A percentile compares a stretch with the other conserved stretches of the same genome.
phyloP scores from a whole-genome alignment of 176 grass and related monocot species.

The Carex pumila region DNA sequence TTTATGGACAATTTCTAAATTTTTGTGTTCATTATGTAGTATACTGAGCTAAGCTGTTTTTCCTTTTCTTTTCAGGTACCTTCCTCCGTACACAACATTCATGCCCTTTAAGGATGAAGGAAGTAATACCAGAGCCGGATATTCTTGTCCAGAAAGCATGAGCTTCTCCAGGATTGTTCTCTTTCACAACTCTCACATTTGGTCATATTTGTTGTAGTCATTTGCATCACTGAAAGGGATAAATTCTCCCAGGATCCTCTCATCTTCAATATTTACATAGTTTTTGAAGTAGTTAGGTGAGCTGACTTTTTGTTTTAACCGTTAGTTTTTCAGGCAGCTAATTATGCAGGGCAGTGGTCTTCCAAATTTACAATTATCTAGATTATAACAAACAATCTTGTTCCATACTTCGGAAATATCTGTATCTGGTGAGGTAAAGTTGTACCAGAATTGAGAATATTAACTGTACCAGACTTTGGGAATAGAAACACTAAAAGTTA shows the following conservation, averaged over 20 bases:
- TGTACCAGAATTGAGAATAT: neutral
- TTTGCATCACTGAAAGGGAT: conserved; percentile 55
- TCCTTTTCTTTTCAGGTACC: conserved; percentile 36
- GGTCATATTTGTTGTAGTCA: conserved; percentile 34
- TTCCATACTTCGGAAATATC: neutral
- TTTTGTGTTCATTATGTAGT: neutral
- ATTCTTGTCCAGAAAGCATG: conserved; percentile 6
- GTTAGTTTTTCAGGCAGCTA: conserved; percentile 7
- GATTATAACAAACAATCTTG: neutral
- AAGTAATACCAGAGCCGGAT: neutral
- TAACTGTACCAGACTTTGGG: neutral
- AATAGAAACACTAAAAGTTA: neutral
- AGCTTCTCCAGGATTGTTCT: conserved; percentile 25
- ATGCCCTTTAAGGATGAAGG: conserved; percentile 36
- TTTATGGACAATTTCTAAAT: neutral
- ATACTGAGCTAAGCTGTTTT: neutral
- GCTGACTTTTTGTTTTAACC: neutral
- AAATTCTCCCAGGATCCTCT: conserved; percentile 47
- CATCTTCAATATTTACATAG: conserved; percentile 51
- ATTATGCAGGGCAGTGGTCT: neutral
- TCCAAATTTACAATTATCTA: neutral
- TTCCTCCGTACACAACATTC: conserved; percentile 54
- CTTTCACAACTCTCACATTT: conserved; percentile 47
- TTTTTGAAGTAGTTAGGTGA: conserved; percentile 46
- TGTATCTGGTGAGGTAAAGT: neutral